phyloP scores from a whole-genome alignment of 2,329 filamentous ascomycete genomes.

The Periconia sp. region DNA sequence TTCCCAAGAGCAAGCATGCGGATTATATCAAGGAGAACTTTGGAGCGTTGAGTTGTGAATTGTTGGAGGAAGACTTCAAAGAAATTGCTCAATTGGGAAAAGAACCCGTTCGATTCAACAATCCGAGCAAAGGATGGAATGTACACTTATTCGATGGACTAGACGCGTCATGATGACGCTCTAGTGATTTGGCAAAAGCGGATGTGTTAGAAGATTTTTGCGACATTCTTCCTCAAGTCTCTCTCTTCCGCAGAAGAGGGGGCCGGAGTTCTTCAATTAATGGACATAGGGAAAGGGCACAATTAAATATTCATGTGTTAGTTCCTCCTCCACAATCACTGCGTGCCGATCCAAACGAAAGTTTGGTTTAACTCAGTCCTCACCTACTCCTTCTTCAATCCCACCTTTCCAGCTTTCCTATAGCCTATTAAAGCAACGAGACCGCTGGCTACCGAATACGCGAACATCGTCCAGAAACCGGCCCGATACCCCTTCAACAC shows the following conservation, averaged over 20 bases:
- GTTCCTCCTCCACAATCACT: too few relatives aligned
- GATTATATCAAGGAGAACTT: conserved; percentile 55
- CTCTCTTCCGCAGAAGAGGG: too few relatives aligned
- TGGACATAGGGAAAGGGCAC: too few relatives aligned
- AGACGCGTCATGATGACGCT: conserved; percentile 36
- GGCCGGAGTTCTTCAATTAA: too few relatives aligned
- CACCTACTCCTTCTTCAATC: conserved; percentile 35
- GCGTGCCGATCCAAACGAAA: too few relatives aligned
- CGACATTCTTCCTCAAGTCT: too few relatives aligned
- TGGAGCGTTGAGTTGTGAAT: conserved; percentile 37
- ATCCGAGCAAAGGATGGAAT: conserved; percentile 50
- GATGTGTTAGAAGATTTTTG: too few relatives aligned
- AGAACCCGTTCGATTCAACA: conserved; percentile 47
- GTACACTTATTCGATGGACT: conserved; percentile 51
- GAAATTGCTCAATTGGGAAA: conserved; percentile 40
- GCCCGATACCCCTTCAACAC: conserved; percentile 28
- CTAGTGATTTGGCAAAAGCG: neutral
- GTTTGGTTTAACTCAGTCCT: too few relatives aligned
- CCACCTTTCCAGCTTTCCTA: conserved; percentile 31
- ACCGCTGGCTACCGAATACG: conserved; percentile 27
- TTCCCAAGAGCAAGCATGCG: conserved; percentile 42
- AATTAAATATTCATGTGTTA: too few relatives aligned
- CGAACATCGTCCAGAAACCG: conserved; percentile 35
- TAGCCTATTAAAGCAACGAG: conserved; percentile 30
- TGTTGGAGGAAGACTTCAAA: conserved; percentile 48